phyloP scores from a whole-genome alignment of 441 rosid species.

The Euphorbia schlechtendalii region DNA sequence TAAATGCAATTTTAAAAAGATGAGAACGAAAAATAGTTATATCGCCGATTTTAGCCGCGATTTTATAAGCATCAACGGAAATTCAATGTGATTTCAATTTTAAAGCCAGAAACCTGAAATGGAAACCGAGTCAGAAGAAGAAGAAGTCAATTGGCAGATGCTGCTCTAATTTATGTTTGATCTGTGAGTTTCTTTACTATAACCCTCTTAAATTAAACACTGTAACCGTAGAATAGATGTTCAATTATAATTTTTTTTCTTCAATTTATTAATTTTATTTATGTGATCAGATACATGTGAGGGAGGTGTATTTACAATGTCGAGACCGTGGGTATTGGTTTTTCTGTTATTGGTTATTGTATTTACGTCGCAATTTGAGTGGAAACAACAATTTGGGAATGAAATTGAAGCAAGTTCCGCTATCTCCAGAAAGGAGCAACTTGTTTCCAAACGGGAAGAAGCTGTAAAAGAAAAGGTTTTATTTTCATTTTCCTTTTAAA shows the following conservation, averaged over 20 bases:
- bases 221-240: no score
- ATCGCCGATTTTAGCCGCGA: conserved; percentile 7
- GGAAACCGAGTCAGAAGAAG: not conserved
- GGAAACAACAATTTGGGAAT: conserved; percentile 62
- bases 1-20: not conserved
- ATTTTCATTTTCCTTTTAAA: not conserved
- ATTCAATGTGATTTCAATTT: conserved; percentile 5
- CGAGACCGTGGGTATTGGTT: conserved; percentile 64
- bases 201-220: not conserved
- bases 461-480: conserved; percentile 62
- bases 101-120: not conserved
- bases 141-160: not conserved
- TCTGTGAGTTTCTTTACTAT: conserved; percentile 1
- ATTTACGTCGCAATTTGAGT: conserved; percentile 64
- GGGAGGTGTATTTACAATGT: conserved; percentile 27
- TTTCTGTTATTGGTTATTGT: conserved; percentile 52
- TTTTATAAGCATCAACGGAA: not conserved
- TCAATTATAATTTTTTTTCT: not conserved
- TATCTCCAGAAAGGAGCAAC: conserved; percentile 31
- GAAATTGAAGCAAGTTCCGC: conserved; percentile 41
- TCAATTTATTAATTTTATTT: not conserved
- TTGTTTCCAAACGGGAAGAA: conserved; percentile 37
- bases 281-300: not conserved
- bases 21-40: not conserved
- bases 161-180: conserved; percentile 8